These are phyloP conservation scores for Cladorrhinum sp. DNA, from an alignment of 2,329 filamentous ascomycete species.

Conservation along the genomic window DNA sequence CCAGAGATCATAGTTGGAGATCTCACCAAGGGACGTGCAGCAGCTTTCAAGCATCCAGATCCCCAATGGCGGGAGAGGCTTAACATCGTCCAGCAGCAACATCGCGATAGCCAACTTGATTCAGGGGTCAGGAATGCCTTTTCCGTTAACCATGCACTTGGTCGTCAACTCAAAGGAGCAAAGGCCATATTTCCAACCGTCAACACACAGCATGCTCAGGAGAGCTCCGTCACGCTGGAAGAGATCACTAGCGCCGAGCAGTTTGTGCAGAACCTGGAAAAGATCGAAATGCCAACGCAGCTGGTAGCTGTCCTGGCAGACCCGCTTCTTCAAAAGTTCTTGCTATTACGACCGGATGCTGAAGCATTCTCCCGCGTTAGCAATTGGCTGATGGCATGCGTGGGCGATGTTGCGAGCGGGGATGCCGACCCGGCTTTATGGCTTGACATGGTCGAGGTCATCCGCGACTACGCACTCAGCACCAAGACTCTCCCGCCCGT, in stretches of 20 bases:
- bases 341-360: constrained; percentile 60
- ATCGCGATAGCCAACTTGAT: constrained; percentile 45
- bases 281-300: constrained; percentile 78
- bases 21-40: constrained; percentile 57
- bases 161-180: constrained; percentile 43
- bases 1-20: constrained; percentile 82
- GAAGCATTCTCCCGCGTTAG: constrained; percentile 51
- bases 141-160: constrained; percentile 56
- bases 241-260: constrained; percentile 70
- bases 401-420: constrained; percentile 54
- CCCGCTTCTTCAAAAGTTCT: constrained; percentile 73
- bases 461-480: constrained; percentile 54
- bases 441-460: constrained; percentile 52
- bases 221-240: constrained; percentile 68
- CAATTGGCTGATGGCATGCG: constrained; percentile 57
- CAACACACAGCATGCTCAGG: constrained; percentile 70
- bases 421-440: constrained; percentile 48
- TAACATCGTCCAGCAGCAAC: constrained; percentile 61
- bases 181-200: constrained; percentile 62
- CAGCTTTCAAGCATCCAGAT: constrained; percentile 71
- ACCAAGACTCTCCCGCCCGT: constrained; percentile 56
- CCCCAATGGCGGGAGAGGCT: constrained; percentile 69
- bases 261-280: constrained; percentile 72
- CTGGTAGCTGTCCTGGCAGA: constrained; percentile 73
- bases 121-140: constrained; percentile 54